Base-by-base conservation (phyloP, 148 eudicot genomes). In the Beta vulgaris region DNA sequence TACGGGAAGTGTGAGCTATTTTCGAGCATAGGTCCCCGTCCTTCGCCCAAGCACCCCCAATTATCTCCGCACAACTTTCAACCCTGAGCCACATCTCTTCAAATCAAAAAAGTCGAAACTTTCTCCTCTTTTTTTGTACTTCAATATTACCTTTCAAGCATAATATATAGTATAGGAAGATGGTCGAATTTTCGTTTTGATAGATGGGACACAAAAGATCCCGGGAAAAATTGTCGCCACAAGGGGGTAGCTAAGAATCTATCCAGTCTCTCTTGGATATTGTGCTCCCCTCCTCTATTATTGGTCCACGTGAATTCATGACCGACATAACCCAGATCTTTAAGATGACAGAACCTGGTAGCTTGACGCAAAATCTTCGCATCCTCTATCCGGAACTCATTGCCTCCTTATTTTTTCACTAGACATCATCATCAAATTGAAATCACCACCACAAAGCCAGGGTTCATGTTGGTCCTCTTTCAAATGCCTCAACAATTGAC, bases 401-500 rank as follows among this genome's bases (percentile, higher is more conserved):
- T 44, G 7, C 25, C 44, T 6, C 18, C 44, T 19, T 35, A 42
- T 2, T 0, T 64, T 64, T 0, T 64, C 42, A 3, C 10, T 16
- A 7, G 26, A 10, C 4, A 21, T 8, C 1, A n/a, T 0, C 42
- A 65, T 21, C 6, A 37, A 8, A 2, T 53, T 53, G 0, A n/a
- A 1, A 2, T 53, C 58, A 2, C 58, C 58, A 0, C 0, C 58
- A 37, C n/a, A 64, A 2, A 64, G 0, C 19, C 35, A 53, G 0
- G 29, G 29, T 0, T 0, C 0, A 0, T 10, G 6, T 0, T 0
- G 0, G 1, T 3, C n/a, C 0, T 4, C 13, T 2, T 7, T 6
- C 25, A 53, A n/a, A 7, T 26, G 1, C 7, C 7, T 21, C 8
- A 53, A 0, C 9, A 53, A 1, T 3, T 1, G 0, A n/a, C 58